phyloP scores from a whole-genome alignment of 139 green algal species.

The Tetradesmus lagerheimii region DNA sequence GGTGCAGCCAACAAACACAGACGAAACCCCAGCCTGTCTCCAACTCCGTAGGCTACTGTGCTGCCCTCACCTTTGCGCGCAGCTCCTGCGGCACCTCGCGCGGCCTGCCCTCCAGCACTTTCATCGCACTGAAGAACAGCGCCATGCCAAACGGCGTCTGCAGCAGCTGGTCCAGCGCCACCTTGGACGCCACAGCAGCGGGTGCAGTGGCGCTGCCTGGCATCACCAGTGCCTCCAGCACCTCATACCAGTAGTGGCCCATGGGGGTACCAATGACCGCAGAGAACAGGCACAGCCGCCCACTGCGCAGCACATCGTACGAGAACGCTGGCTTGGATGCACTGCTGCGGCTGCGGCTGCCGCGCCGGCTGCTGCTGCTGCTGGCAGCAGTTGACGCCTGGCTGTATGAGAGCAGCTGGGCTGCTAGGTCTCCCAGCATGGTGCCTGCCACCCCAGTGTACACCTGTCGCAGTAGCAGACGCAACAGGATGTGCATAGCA shows the following conservation, averaged over 20 bases:
- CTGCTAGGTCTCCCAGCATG: conserved; percentile 57
- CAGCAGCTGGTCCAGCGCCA: conserved; percentile 60
- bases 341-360: background rate
- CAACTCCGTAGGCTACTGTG: too few species aligned
- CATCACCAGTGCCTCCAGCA: conserved; percentile 51
- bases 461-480: conserved; percentile 50
- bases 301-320: conserved; percentile 46
- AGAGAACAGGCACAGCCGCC: conserved; percentile 51
- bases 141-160: conserved; percentile 57
- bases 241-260: conserved; percentile 47
- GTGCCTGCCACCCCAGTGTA: conserved; percentile 56
- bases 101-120: conserved; percentile 57
- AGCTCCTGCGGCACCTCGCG: conserved; percentile 41
- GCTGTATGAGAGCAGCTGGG: conserved; percentile 51
- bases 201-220: conserved; percentile 46
- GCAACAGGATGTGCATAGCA: conserved; percentile 8
- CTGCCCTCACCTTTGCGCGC: conserved; percentile 45
- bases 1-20: too few species aligned
- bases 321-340: conserved; percentile 1
- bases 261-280: conserved; percentile 58
- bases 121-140: conserved; percentile 61
- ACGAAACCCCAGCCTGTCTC: too few species aligned
- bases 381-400: background rate
- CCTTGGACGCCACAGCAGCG: conserved; percentile 60
- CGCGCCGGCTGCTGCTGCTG: background rate